Conservation (phyloP, 2,329 filamentous ascomycete species). For the Ambrosiella beaveri region DNA sequence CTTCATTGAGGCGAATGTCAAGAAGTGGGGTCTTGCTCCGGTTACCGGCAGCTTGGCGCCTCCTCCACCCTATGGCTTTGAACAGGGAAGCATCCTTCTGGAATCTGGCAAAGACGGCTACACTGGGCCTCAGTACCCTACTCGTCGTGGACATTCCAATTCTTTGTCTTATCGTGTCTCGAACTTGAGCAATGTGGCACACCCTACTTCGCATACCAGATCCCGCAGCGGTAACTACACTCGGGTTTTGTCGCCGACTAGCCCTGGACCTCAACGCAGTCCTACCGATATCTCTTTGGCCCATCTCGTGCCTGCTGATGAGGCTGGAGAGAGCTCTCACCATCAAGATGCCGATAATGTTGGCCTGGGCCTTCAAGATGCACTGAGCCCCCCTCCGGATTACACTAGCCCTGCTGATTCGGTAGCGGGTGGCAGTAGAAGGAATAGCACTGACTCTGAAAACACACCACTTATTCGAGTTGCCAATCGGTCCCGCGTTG, state of each 20-base stretch:
- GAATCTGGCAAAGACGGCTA: conserved; percentile 56
- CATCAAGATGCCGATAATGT: conserved; percentile 15
- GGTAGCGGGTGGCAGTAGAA: conserved; percentile 26
- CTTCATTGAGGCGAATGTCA: conserved; percentile 97
- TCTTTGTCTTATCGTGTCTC: conserved; percentile 20
- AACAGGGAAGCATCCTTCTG: conserved; percentile 88
- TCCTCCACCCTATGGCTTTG: conserved; percentile 88
- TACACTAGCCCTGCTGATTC: conserved; percentile 51
- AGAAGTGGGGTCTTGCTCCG: conserved; percentile 96
- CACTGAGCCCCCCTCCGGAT: conserved; percentile 49
- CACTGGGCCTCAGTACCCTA: conserved; percentile 16
- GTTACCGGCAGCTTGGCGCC: conserved; percentile 91
- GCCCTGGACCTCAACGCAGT: conserved; percentile 74
- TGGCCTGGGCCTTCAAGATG: conserved; percentile 35
- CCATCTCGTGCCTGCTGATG: conserved; percentile 56
- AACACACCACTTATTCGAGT: conserved; percentile 34
- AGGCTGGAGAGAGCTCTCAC: conserved; percentile 53
- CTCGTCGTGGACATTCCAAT: conserved; percentile 25
- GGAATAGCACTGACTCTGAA: conserved; percentile 41
- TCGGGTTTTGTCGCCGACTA: conserved; percentile 57
- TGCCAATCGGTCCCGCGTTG: conserved; percentile 32
- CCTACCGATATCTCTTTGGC: conserved; percentile 93
- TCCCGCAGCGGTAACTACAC: conserved; percentile 59
- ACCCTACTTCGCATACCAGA: conserved; percentile 41
- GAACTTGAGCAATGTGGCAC: conserved; percentile 25